A percentile compares a stretch with the other conserved stretches of the same genome.
Conservation (phyloP, 1,284 basidiomycete species). For the Phellopilus nigrolimitatus region DNA sequence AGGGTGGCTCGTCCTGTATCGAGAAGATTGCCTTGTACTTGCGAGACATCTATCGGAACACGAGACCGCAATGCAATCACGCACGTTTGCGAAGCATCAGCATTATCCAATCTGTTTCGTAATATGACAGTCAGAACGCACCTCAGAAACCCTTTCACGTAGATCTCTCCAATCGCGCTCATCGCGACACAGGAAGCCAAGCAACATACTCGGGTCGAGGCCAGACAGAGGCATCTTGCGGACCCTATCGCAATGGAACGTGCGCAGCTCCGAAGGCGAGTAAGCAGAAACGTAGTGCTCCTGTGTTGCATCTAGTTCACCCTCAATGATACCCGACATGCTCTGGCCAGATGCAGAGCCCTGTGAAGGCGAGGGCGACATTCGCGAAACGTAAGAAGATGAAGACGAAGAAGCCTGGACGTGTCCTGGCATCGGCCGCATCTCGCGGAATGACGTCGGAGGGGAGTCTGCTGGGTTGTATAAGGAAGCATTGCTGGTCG, state of each 20-base stretch:
- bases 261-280: conserved; percentile 62
- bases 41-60: conserved; percentile 35
- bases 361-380: conserved; percentile 11
- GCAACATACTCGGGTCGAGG: conserved; percentile 95
- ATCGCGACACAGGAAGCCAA: conserved; percentile 85
- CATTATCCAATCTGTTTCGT: background rate
- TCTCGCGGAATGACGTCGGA: conserved; percentile 46
- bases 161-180: conserved; percentile 86
- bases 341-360: conserved; percentile 13
- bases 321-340: conserved; percentile 18
- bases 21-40: conserved; percentile 76
- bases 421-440: conserved; percentile 59
- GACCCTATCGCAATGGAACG: conserved; percentile 92
- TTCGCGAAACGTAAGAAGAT: conserved; percentile 24
- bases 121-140: conserved; percentile 28
- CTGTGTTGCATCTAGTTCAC: conserved; percentile 39
- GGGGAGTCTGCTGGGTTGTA: conserved; percentile 34
- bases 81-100: too few species aligned
- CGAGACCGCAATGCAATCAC: too few species aligned
- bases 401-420: conserved; percentile 51
- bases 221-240: conserved; percentile 88
- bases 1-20: conserved; percentile 80
- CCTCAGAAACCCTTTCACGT: conserved; percentile 64
- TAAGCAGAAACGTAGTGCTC: conserved; percentile 66
- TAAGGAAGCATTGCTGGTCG: conserved; percentile 2